phyloP scores from a whole-genome alignment of 2,329 filamentous ascomycete genomes.

The Trichophyton rubrum region DNA sequence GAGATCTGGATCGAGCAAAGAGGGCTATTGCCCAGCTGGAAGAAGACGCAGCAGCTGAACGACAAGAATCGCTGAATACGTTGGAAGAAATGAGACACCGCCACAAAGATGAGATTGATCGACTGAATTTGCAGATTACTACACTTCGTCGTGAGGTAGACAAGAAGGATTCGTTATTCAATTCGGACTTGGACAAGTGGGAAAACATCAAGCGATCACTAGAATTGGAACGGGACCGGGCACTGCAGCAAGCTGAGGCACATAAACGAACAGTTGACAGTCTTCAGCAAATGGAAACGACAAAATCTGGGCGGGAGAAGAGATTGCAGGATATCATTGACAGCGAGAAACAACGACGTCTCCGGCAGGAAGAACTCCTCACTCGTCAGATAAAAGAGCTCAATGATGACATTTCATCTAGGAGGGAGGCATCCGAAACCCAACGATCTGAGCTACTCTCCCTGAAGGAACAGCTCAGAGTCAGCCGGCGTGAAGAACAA shows the following conservation, averaged over 20 bases:
- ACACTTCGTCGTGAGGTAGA: conserved; percentile 52
- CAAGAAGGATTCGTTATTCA: conserved; percentile 58
- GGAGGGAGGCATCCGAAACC: conserved; percentile 52
- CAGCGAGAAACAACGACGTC: conserved; percentile 59
- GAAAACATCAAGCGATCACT: conserved; percentile 53
- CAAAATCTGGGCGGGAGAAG: conserved; percentile 53
- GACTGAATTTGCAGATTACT: conserved; percentile 45
- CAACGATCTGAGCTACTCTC: conserved; percentile 53
- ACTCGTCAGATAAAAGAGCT: conserved; percentile 62
- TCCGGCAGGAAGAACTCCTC: conserved; percentile 57
- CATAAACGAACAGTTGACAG: conserved; percentile 60
- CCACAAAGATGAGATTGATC: conserved; percentile 44
- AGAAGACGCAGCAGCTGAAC: conserved; percentile 40
- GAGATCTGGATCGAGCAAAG: conserved; percentile 43
- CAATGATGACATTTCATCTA: conserved; percentile 55
- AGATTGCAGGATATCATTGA: conserved; percentile 56
- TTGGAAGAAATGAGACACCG: conserved; percentile 48
- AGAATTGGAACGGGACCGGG: conserved; percentile 52
- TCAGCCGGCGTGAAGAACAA: conserved; percentile 52
- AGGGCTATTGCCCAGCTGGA: conserved; percentile 37
- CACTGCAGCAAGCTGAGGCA: conserved; percentile 54
- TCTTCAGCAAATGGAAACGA: conserved; percentile 55
- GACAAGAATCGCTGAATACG: conserved; percentile 45
- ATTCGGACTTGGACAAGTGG: conserved; percentile 61
- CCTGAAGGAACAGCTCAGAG: conserved; percentile 57